Conservation (phyloP, 495 filamentous ascomycete genomes). For the Tuber magnatum region DNA sequence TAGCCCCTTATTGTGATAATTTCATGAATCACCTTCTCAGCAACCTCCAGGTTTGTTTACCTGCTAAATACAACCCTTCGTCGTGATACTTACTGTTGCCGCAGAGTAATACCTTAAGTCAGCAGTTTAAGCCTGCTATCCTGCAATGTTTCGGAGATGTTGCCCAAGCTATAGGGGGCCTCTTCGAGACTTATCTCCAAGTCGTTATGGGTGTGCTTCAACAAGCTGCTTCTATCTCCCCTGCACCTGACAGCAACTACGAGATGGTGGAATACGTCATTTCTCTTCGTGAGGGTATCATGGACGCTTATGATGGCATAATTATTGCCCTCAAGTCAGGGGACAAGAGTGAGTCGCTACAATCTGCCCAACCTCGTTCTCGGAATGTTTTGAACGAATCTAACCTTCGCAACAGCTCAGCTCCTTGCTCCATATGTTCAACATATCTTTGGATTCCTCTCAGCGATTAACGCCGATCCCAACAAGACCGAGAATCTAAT, state of each 20-base stretch:
- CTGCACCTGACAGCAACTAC: constrained; percentile 47
- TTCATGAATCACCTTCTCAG: constrained; percentile 96
- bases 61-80: constrained; percentile 5
- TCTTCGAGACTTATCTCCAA: constrained; percentile 85
- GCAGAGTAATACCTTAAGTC: constrained; percentile 64
- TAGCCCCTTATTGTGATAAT: constrained; percentile 86
- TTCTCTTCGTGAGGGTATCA: constrained; percentile 90
- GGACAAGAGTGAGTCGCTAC: constrained; percentile 58
- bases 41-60: constrained; percentile 67
- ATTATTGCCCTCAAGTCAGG: constrained; percentile 82
- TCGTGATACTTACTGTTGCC: constrained; percentile 39
- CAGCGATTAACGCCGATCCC: constrained; percentile 67
- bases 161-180: constrained; percentile 84
- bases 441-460: constrained; percentile 82
- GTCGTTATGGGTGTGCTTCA: constrained; percentile 90
- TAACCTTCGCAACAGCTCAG: constrained; percentile 50
- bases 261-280: constrained; percentile 96
- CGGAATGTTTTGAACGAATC: constrained; percentile 9
- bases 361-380: not conserved
- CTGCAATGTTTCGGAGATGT: constrained; percentile 97
- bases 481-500: constrained; percentile 87
- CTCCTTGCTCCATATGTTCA: constrained; percentile 69
- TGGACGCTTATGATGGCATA: constrained; percentile 97
- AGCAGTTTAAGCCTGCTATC: constrained; percentile 97
- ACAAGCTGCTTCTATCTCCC: constrained; percentile 71